phyloP scores from a whole-genome alignment of 148 eudicot genomes.

The Nepenthes gracilis region DNA sequence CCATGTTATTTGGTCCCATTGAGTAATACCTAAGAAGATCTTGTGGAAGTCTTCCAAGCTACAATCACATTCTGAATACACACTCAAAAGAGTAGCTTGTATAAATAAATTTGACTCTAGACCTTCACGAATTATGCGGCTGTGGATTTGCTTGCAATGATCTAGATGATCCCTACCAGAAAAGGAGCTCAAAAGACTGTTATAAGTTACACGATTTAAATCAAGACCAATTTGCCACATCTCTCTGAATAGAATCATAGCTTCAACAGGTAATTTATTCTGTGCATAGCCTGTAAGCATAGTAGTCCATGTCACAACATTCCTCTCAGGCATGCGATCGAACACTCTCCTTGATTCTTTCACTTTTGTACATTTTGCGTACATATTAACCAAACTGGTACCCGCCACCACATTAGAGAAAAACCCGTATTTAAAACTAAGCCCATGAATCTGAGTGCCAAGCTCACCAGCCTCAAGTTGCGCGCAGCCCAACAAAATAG shows the following conservation, averaged over 20 bases:
- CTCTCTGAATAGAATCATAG: slow-evolving; percentile 34
- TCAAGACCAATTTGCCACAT: slow-evolving; percentile 28
- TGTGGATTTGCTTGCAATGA: slow-evolving; percentile 45
- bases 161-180: slow-evolving; percentile 25
- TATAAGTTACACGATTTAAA: slow-evolving; percentile 32
- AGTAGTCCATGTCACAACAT: slow-evolving; percentile 39
- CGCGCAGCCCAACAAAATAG: slow-evolving; percentile 29
- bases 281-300: slow-evolving; percentile 39
- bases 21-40: slow-evolving; percentile 19
- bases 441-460: slow-evolving; percentile 40
- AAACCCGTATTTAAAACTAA: slow-evolving; percentile 31
- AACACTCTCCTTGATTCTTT: slow-evolving; percentile 32
- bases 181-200: slow-evolving; percentile 41
- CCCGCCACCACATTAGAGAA: slow-evolving; percentile 34
- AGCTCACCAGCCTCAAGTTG: slow-evolving; percentile 21
- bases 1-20: slow-evolving; percentile 47
- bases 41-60: slow-evolving; percentile 25
- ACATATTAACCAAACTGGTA: slow-evolving; percentile 45
- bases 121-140: slow-evolving; percentile 28
- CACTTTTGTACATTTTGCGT: slow-evolving; percentile 31
- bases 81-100: slow-evolving; percentile 29
- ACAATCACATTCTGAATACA: slow-evolving; percentile 34
- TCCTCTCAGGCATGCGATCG: slow-evolving; percentile 30
- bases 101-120: slow-evolving; percentile 25
- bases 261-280: slow-evolving; percentile 26